Conservation (phyloP, 208 protist species). For the Tetramitus jugosus region DNA sequence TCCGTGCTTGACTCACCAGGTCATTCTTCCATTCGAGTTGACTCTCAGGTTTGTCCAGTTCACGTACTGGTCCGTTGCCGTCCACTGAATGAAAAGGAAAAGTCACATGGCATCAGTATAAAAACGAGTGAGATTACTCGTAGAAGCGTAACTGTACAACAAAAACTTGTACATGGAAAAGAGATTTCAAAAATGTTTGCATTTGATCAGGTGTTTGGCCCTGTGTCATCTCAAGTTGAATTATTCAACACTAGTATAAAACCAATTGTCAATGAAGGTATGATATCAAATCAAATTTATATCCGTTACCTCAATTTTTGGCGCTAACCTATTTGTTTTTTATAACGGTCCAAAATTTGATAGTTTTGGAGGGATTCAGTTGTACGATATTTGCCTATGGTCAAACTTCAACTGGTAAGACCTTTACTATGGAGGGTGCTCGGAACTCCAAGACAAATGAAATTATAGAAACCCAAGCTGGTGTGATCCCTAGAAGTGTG, state of each 20-base stretch:
- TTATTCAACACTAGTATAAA: slow-evolving; percentile 36
- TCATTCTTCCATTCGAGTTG: no score
- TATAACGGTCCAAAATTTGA: no score
- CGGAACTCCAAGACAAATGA: neutral
- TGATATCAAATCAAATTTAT: no score
- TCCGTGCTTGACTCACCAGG: no score
- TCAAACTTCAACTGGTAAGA: slow-evolving; percentile 41
- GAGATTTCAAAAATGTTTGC: slow-evolving; percentile 27
- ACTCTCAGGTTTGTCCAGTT: no score
- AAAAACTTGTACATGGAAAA: no score
- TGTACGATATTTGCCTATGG: slow-evolving; percentile 48
- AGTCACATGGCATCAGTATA: neutral
- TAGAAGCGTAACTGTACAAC: neutral
- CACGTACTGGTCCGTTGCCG: slow-evolving; percentile 25
- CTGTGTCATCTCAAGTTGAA: slow-evolving; percentile 32
- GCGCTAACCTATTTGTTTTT: no score
- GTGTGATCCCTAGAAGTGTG: slow-evolving; percentile 45
- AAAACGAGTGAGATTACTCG: neutral
- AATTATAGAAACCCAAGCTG: neutral
- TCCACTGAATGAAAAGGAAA: slow-evolving; percentile 22
- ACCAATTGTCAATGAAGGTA: slow-evolving; percentile 38
- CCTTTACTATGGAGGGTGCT: slow-evolving; percentile 27
- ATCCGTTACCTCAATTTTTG: no score
- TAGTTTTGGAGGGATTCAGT: slow-evolving; percentile 42
- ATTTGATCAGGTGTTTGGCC: slow-evolving; percentile 31